phyloP scores from a whole-genome alignment of 305 asterid species.

The Fraxinus greggii region DNA sequence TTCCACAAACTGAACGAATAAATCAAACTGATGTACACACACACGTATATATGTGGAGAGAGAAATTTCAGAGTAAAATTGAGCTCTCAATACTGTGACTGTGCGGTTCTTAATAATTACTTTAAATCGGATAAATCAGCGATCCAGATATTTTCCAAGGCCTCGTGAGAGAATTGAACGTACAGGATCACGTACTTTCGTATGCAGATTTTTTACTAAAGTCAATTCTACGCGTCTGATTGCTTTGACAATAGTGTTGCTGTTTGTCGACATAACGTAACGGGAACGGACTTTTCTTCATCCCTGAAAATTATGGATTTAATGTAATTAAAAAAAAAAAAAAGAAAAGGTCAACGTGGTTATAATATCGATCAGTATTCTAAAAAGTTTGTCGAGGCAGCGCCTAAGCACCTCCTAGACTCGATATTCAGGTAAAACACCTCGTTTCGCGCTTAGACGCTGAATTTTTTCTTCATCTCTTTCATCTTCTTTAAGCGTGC shows the following conservation, averaged over 20 bases:
- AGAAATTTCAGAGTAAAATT: not conserved
- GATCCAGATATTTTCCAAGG: not conserved
- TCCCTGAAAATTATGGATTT: not conserved
- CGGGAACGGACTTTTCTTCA: not conserved
- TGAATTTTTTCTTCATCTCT: too few relatives aligned
- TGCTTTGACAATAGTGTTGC: not conserved
- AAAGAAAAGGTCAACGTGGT: too few relatives aligned
- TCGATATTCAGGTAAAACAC: too few relatives aligned
- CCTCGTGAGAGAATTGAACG: not conserved
- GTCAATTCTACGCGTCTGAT: not conserved
- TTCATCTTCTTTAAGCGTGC: too few relatives aligned
- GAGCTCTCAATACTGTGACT: not conserved
- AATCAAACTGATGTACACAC: not conserved
- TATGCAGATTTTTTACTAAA: not conserved
- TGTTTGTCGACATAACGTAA: not conserved
- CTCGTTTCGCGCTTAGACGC: too few relatives aligned
- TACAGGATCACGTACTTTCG: not conserved
- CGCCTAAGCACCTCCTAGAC: too few relatives aligned
- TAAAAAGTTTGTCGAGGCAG: too few relatives aligned
- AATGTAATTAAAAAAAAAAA: too few relatives aligned
- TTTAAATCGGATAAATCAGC: not conserved
- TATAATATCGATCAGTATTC: too few relatives aligned
- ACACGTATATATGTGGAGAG: not conserved
- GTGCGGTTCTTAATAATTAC: not conserved
- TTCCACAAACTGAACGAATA: not conserved